These are phyloP conservation scores for Solanum clarkiae DNA, from an alignment of 257 asterid species.

Conservation along the genomic window DNA sequence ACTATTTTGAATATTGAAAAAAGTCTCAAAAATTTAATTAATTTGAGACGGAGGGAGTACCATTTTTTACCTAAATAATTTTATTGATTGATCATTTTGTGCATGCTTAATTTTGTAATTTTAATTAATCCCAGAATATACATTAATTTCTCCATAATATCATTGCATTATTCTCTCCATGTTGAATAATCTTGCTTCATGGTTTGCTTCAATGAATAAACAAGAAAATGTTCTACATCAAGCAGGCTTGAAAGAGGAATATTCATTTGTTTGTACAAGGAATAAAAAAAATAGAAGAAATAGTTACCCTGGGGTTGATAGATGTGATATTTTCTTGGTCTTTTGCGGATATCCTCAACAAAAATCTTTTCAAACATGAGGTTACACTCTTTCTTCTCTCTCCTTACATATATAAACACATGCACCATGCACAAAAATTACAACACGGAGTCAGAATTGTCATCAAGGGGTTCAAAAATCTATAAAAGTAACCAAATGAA, in stretches of 20 bases:
- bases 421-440: neutral
- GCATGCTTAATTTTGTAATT: neutral
- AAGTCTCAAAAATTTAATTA: too few relatives aligned
- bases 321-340: slow-evolving; percentile 31
- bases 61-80: neutral
- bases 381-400: neutral
- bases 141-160: too few relatives aligned
- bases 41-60: too few relatives aligned
- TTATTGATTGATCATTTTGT: neutral
- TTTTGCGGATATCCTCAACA: slow-evolving; percentile 17
- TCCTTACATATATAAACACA: neutral
- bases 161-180: neutral
- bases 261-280: neutral
- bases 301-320: neutral
- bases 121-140: neutral
- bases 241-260: neutral
- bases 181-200: neutral
- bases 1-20: too few relatives aligned
- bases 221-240: neutral
- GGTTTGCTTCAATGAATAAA: neutral
- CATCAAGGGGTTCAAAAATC: too few relatives aligned
- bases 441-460: neutral
- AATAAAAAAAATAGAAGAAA: neutral
- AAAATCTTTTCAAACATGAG: slow-evolving; percentile 22
- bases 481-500: too few relatives aligned